phyloP scores from a whole-genome alignment of 768 basidiomycete genomes.

The Mrakia hoshinonis region DNA sequence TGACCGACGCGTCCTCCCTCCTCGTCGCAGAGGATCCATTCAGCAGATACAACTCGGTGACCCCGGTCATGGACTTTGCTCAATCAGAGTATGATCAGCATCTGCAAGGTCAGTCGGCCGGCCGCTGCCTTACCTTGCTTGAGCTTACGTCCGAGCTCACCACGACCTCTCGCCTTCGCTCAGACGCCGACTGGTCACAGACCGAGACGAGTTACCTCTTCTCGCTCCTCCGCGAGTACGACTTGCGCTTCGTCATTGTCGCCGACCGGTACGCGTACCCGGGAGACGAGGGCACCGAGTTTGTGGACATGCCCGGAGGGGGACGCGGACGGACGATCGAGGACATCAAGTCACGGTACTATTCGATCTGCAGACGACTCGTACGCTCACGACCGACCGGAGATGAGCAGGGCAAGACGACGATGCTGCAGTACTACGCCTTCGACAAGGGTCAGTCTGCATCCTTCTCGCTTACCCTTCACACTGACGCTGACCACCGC shows the following conservation, averaged over 20 bases:
- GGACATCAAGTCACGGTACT: conserved; percentile 94
- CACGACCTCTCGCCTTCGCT: not conserved
- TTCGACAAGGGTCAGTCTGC: conserved; percentile 72
- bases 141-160: not conserved
- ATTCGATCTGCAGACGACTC: conserved; percentile 78
- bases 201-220: conserved; percentile 94
- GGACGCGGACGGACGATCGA: conserved; percentile 38
- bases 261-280: conserved; percentile 75
- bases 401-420: conserved; percentile 62
- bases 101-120: conserved; percentile 53
- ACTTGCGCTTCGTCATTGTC: conserved; percentile 79
- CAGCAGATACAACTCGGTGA: conserved; percentile 64
- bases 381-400: conserved; percentile 80
- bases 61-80: conserved; percentile 51
- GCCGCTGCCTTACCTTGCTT: not conserved
- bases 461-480: not conserved
- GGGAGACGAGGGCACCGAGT: conserved; percentile 11
- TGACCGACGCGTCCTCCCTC: not conserved
- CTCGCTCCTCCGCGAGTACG: conserved; percentile 65
- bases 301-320: not conserved
- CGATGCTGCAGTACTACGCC: conserved; percentile 59
- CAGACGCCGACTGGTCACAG: conserved; percentile 78
- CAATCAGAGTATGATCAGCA: conserved; percentile 78
- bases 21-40: conserved; percentile 52
- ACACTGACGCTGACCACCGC: not conserved